Evolutionary conservation across 2,329 filamentous ascomycete species (phyloP), one percentile per base, ranked within the genome.

Genomic region (Lomentospora prolificans): DNA sequence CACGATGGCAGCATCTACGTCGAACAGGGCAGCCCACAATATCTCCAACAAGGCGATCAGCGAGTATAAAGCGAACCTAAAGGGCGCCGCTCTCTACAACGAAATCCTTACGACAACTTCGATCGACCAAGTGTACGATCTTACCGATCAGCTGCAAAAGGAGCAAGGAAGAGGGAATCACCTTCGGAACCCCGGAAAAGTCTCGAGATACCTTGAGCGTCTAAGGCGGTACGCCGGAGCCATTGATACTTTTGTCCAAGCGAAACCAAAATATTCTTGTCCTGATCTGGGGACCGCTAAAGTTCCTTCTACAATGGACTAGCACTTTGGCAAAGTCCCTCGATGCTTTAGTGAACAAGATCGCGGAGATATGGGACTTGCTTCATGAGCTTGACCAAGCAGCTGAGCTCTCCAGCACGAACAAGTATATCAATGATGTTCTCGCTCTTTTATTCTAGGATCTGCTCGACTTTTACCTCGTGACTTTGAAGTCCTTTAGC

Each of bases 271-370:
- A n/a, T 3, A 59, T 71, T 24, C 28, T 71, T 28, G 63, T 64
- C 3, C 56, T 70, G n/a, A 67, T 71, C 5, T 71, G 68, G 69
- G 69, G 69, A 2, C 69, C 69, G 1, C 65, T 70, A 19, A 64
- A 62, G 56, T 57, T 70, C 10, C 59, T 55, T 7, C 12, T 55
- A 10, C 53, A 55, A 4, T 55, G 53, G 39, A 31, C 39, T 10
- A 50, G 41, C 25, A 30, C 6, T 14, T 7, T 55, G 53, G 30
- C 19, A 7, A 22, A 55, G 14, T 31, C 53, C 7, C 44, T 55
- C 28, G 53, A 50, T 17, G 57, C 57, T 7, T 50, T 61, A 14
- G 31, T 51, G 5, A 48, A 57, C 17, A 55, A 44, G 39, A 57
- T 55, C 30, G 55, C 48, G 31, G 51, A 58, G 48, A 58, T 60